Base-by-base conservation (phyloP, 1,284 basidiomycete species). In the Puccinia novopanici region DNA sequence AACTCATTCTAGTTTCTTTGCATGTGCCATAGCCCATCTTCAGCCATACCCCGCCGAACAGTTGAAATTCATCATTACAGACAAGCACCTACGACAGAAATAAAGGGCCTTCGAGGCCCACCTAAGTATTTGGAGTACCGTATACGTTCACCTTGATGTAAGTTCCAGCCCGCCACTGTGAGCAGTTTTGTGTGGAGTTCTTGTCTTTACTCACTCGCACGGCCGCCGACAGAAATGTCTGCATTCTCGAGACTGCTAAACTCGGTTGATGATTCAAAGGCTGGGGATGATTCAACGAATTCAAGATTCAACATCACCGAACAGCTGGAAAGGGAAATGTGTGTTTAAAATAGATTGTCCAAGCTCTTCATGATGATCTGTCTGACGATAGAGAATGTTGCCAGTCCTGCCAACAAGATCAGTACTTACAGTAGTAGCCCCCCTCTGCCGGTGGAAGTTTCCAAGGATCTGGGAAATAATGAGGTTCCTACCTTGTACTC, bases 61-160 rank as follows among this genome's bases (percentile, higher is more conserved):
- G 40, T 63, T 22, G 19, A 12, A 63, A 40, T 13, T 40, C 34
- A 40, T 15, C 59, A 63, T 17, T 59, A 24, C 59, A 13, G 30
- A 8, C 34, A 40, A 40, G 40, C 59, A 34, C 37, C 6, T 34
- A 22, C 59, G 40, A 40, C 34, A 37, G 19, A 40, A 24, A 63
- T 40, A 63, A 40, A 37, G 59, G 59, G 59, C 59, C 59, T 63
- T 63, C 59, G 8, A 63, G 59, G 59, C 59, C 59, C n/a, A 40
- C 59, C 34, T 30, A 30, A 10, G 34, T 40, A 63, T 40, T 63
- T 40, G 59, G 34, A 40, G n/a, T 19, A 40, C 1, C n/a, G n/a
- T n/a, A 59, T 59, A 59, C 57, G 57, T 22, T 34, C 34, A 63
- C 59, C 59, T 63, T 40, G 59, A 40, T 22, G 59, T 63, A 34